Evolutionary conservation across 2,329 filamentous ascomycete genomes (phyloP).

Genomic region (Diplodia corticola): DNA sequence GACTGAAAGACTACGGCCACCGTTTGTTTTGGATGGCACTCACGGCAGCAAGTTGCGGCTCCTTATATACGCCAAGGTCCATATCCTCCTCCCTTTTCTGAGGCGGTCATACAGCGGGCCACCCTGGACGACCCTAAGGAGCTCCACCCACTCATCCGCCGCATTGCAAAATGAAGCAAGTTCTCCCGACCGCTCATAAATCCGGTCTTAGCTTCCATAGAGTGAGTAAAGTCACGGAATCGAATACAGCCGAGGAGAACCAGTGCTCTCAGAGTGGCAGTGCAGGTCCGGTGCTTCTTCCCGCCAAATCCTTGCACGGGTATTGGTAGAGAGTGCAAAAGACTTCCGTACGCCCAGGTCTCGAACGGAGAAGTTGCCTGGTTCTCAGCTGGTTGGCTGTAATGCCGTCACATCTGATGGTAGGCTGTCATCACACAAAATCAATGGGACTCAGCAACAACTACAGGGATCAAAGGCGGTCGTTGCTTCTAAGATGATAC

Average conservation of each 20-base stretch:
- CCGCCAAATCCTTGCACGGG: neutral
- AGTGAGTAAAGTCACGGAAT: neutral
- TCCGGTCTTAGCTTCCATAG: neutral
- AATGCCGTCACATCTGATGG: neutral
- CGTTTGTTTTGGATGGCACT: neutral
- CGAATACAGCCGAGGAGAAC: neutral
- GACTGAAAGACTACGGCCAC: neutral
- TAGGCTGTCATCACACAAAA: neutral
- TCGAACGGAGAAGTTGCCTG: neutral
- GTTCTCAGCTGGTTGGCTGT: neutral
- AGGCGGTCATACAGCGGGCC: neutral
- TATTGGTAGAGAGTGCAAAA: neutral
- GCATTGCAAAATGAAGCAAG: neutral
- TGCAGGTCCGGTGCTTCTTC: neutral
- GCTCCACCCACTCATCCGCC: neutral
- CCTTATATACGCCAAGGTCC: constrained; percentile 10
- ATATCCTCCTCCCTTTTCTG: neutral
- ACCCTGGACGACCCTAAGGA: neutral
- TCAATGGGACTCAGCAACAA: neutral
- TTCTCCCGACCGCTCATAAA: constrained; percentile 14
- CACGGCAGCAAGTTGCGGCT: neutral
- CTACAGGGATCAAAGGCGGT: neutral
- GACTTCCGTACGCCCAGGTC: neutral
- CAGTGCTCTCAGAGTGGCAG: neutral
- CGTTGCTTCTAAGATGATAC: constrained; percentile 13